Percentiles rank a stretch among this genome's conserved stretches.
Conservation (phyloP, 148 eudicot genomes). For the Rhododendron ovatum region DNA sequence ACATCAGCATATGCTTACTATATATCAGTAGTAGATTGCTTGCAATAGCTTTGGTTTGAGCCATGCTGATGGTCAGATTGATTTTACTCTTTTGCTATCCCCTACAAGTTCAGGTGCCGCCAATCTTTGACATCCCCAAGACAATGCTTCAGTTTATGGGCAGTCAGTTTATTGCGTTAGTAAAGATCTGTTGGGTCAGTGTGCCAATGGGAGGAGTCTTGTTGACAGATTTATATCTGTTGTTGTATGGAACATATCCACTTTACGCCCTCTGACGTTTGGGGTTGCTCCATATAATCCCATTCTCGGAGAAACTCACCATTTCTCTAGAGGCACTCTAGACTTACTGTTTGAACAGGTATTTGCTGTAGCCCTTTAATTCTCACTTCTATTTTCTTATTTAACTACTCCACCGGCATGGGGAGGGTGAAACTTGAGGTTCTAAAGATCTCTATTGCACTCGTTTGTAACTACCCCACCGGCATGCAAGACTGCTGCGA, state of each 20-base stretch:
- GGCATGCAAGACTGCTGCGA: background rate
- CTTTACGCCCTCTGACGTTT: constrained; percentile 54
- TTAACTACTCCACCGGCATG: constrained; percentile 14
- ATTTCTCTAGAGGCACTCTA: constrained; percentile 57
- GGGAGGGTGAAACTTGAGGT: background rate
- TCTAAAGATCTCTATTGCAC: background rate
- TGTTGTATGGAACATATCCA: constrained; percentile 67
- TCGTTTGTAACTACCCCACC: background rate
- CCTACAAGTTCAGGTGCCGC: constrained; percentile 46
- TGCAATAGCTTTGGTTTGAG: background rate
- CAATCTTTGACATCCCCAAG: constrained; percentile 76
- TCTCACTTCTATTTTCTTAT: background rate
- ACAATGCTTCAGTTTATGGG: constrained; percentile 47
- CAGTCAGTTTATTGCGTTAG: constrained; percentile 47
- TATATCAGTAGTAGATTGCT: background rate
- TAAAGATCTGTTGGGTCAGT: constrained; percentile 44
- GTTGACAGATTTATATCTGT: constrained; percentile 51
- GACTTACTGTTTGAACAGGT: constrained; percentile 84
- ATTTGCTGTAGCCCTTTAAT: background rate
- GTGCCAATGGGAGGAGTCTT: constrained; percentile 35
- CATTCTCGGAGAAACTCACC: constrained; percentile 84
- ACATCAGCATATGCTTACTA: background rate
- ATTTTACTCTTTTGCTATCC: background rate
- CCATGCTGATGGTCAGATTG: background rate
- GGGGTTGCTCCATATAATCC: constrained; percentile 84